Evolutionary conservation across 2,329 filamentous ascomycete species (phyloP).

Genomic region (Calonectria pauciramosa): DNA sequence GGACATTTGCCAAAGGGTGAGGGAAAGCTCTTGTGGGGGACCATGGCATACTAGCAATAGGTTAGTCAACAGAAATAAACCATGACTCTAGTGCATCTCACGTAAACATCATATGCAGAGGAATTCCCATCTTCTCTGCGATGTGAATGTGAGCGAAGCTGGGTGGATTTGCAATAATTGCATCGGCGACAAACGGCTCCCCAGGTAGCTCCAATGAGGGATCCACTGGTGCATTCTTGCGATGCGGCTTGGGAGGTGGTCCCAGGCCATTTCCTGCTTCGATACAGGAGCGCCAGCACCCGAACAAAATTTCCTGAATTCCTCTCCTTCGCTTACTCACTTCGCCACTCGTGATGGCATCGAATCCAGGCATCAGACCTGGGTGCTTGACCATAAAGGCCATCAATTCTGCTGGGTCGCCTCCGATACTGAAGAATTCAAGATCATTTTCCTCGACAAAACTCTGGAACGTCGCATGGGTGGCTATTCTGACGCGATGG

Average conservation of each 20-base stretch:
- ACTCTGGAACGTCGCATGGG: slow-evolving; percentile 75
- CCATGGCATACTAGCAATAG: slow-evolving; percentile 83
- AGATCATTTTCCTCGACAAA: slow-evolving; percentile 80
- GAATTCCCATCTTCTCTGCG: slow-evolving; percentile 81
- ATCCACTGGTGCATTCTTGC: slow-evolving; percentile 61
- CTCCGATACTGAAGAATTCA: slow-evolving; percentile 84
- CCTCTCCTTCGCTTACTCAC: slow-evolving; percentile 80
- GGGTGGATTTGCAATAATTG: slow-evolving; percentile 83
- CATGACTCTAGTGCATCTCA: slow-evolving; percentile 56
- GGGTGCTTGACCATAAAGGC: slow-evolving; percentile 95
- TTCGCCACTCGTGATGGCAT: slow-evolving; percentile 82
- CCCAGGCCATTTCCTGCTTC: slow-evolving; percentile 79
- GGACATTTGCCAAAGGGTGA: slow-evolving; percentile 87
- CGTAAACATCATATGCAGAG: slow-evolving; percentile 92
- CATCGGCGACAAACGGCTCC: slow-evolving; percentile 85
- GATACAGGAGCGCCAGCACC: slow-evolving; percentile 89
- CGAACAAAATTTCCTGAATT: slow-evolving; percentile 84
- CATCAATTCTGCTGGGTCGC: slow-evolving; percentile 82
- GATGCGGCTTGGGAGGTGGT: slow-evolving; percentile 62
- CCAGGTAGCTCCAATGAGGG: slow-evolving; percentile 52
- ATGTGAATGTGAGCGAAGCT: slow-evolving; percentile 83
- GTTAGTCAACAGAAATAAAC: background rate
- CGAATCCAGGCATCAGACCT: slow-evolving; percentile 85
- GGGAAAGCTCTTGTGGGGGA: slow-evolving; percentile 88
- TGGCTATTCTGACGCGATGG: slow-evolving; percentile 81